Evolutionary conservation across 2,329 filamentous ascomycete species (phyloP).

Genomic region (Colletotrichum cordylinicola): DNA sequence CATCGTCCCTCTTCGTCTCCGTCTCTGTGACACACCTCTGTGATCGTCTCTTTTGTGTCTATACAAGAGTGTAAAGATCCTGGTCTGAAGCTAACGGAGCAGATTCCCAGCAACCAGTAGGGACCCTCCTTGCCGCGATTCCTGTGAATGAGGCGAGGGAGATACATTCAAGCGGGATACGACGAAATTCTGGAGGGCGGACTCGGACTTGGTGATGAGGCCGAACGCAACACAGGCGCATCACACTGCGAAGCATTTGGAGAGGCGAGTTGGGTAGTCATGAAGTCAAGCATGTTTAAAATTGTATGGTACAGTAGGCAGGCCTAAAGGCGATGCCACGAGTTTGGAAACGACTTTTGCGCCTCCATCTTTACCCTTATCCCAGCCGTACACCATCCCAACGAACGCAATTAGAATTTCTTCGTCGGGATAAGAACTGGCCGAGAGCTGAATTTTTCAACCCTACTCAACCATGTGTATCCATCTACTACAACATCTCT

Average conservation of each 20-base stretch:
- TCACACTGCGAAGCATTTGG: background rate
- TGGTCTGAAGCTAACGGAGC: background rate
- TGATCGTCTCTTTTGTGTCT: too few species aligned
- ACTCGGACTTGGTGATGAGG: background rate
- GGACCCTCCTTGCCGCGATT: background rate
- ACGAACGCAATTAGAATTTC: background rate
- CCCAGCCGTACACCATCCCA: background rate
- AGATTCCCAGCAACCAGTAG: background rate
- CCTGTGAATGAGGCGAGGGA: background rate
- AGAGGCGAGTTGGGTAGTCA: background rate
- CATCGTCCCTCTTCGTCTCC: background rate
- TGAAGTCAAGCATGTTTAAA: slow-evolving; percentile 20
- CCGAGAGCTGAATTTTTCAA: slow-evolving; percentile 11
- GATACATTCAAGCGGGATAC: background rate
- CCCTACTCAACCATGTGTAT: slow-evolving; percentile 20
- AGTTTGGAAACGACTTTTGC: slow-evolving; percentile 15
- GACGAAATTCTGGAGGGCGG: background rate
- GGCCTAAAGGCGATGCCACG: slow-evolving; percentile 20
- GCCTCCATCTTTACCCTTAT: slow-evolving; percentile 13
- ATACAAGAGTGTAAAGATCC: background rate
- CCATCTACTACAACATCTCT: background rate
- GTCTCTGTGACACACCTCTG: background rate
- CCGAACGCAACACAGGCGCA: background rate
- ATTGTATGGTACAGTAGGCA: slow-evolving; percentile 23
- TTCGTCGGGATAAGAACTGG: background rate